phyloP scores from a whole-genome alignment of 306 rosid genomes.

The Aeschynomene evenia region DNA sequence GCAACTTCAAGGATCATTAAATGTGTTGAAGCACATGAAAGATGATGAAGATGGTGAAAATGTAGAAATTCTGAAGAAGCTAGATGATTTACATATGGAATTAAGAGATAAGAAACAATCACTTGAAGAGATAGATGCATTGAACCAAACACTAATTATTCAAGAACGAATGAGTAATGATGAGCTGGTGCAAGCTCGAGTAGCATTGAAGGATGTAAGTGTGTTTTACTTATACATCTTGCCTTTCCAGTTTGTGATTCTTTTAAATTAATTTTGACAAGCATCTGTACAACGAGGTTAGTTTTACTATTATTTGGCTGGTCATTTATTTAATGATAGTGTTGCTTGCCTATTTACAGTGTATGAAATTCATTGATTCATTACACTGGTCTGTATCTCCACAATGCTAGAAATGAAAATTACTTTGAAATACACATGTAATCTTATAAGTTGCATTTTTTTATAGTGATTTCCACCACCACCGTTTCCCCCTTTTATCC shows the following conservation, averaged over 20 bases:
- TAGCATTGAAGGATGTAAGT: constrained; percentile 74
- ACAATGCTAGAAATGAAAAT: not conserved
- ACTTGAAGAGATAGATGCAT: constrained; percentile 57
- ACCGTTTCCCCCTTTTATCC: not conserved
- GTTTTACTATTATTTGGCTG: constrained; percentile 2
- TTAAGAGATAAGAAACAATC: constrained; percentile 78
- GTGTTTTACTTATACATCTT: constrained; percentile 13
- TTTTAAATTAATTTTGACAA: constrained; percentile 24
- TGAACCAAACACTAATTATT: constrained; percentile 68
- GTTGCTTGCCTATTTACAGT: not conserved
- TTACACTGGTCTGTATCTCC: not conserved
- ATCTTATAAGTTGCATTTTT: not conserved
- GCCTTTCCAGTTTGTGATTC: constrained; percentile 6
- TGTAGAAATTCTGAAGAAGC: constrained; percentile 77
- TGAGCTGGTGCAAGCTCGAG: constrained; percentile 91
- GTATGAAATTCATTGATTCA: not conserved
- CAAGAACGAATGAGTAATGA: constrained; percentile 84
- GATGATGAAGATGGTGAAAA: constrained; percentile 91
- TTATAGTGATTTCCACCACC: not conserved
- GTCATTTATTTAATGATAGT: not conserved
- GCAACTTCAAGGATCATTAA: constrained; percentile 68
- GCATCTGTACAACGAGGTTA: constrained; percentile 26
- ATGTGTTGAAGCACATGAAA: constrained; percentile 85
- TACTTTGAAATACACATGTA: not conserved
- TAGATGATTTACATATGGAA: constrained; percentile 56